Percentiles rank a stretch among this genome's conserved stretches.
Conservation (phyloP, 148 eudicot species). For the Vaccinium macrocarpon region DNA sequence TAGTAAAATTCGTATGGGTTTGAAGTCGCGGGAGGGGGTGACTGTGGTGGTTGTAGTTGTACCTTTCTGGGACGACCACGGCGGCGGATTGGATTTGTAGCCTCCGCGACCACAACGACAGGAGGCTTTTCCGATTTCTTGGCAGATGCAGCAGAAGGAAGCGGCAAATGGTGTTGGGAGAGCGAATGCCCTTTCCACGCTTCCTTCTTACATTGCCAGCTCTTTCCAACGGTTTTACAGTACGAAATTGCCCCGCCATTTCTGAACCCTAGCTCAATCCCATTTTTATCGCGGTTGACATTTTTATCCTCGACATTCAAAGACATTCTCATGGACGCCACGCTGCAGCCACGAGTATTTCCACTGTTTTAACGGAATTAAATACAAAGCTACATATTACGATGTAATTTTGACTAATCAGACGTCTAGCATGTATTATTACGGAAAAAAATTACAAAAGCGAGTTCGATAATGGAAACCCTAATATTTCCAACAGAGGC, state of each 20-base stretch:
- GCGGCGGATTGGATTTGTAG: background rate
- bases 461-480: slow-evolving; percentile 16
- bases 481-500: background rate
- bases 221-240: slow-evolving; percentile 16
- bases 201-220: slow-evolving; percentile 22
- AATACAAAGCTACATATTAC: background rate
- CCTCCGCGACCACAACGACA: background rate
- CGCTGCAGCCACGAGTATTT: background rate
- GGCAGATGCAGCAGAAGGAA: background rate
- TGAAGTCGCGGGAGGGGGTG: slow-evolving; percentile 15
- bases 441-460: background rate
- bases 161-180: slow-evolving; percentile 19
- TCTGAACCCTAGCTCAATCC: background rate
- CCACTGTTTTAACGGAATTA: background rate
- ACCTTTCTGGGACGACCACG: slow-evolving; percentile 9
- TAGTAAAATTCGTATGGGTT: slow-evolving; percentile 57
- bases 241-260: slow-evolving; percentile 7
- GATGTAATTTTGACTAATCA: slow-evolving; percentile 9
- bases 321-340: slow-evolving; percentile 36
- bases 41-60: background rate
- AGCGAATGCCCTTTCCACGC: slow-evolving; percentile 18
- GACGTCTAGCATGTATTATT: background rate
- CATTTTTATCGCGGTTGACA: background rate
- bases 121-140: slow-evolving; percentile 17
- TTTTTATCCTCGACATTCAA: slow-evolving; percentile 12